These are phyloP conservation scores for Cryptococcus jaspeensis DNA, from an alignment of 1,284 basidiomycete species.

Conservation along the genomic window DNA sequence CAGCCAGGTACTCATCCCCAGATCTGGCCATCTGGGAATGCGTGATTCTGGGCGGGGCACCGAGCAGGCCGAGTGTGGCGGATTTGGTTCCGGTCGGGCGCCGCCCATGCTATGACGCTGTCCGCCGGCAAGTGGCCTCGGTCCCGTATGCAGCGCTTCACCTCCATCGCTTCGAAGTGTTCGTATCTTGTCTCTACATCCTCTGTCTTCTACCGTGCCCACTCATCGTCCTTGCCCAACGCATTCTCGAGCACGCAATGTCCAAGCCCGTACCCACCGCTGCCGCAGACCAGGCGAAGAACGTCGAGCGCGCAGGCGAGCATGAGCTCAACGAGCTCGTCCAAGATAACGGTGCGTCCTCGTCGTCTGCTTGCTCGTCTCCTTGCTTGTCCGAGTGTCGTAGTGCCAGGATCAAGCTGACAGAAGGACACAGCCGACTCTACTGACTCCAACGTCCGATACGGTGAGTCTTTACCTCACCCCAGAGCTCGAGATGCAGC, in stretches of 20 bases:
- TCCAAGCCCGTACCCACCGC: neutral
- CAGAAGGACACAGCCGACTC: slow-evolving; percentile 50
- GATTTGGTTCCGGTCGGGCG: too few species aligned
- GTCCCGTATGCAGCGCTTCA: too few species aligned
- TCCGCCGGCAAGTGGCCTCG: too few species aligned
- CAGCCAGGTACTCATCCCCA: too few species aligned
- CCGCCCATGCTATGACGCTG: too few species aligned
- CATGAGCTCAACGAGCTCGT: slow-evolving; percentile 51
- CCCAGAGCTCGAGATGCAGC: neutral
- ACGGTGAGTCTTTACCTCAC: slow-evolving; percentile 32
- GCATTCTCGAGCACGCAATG: neutral
- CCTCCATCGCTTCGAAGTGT: too few species aligned
- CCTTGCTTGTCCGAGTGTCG: neutral
- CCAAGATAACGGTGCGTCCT: slow-evolving; percentile 27
- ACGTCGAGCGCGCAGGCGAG: slow-evolving; percentile 8
- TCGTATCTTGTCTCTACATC: too few species aligned
- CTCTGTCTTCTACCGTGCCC: too few species aligned
- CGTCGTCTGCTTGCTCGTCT: neutral
- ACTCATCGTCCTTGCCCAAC: neutral
- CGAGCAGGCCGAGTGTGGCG: too few species aligned
- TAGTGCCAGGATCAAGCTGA: neutral
- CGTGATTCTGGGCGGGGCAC: too few species aligned
- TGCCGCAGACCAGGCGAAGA: slow-evolving; percentile 1
- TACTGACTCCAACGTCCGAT: slow-evolving; percentile 49
- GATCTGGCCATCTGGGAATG: too few species aligned